Conservation (phyloP, 164 flowering plant species). For the Magnolia officinalis region DNA sequence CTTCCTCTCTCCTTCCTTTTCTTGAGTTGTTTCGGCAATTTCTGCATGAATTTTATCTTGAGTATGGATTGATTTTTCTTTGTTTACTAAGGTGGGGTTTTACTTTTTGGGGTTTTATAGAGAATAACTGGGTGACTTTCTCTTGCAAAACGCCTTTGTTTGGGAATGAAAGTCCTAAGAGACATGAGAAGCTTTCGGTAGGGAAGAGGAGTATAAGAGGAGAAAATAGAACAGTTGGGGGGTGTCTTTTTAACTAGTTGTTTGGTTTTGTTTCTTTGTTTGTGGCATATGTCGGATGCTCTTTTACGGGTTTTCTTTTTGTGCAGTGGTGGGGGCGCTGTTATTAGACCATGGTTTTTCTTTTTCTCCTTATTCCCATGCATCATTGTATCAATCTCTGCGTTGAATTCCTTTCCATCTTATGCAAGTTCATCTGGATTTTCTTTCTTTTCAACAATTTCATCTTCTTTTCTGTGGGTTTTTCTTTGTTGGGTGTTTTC, state of each 20-base stretch:
- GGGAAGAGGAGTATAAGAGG: not conserved
- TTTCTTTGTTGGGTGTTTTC: constrained; percentile 6
- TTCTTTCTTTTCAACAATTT: not conserved
- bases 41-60: not conserved
- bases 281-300: not conserved
- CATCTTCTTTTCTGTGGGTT: not conserved
- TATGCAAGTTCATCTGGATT: not conserved
- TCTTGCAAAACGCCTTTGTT: no score
- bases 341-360: not conserved
- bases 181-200: not conserved
- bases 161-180: no score
- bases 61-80: not conserved
- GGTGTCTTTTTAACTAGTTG: not conserved
- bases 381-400: not conserved
- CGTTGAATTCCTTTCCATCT: not conserved
- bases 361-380: not conserved
- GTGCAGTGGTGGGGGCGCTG: not conserved
- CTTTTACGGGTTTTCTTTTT: not conserved
- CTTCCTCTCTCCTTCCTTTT: not conserved
- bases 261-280: not conserved
- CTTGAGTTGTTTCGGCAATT: not conserved
- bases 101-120: not conserved
- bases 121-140: not conserved
- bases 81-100: not conserved
- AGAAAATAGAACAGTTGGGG: not conserved